Evolutionary conservation across 2,329 filamentous ascomycete species (phyloP), one percentile per base, ranked within the genome.

Genomic region (Pseudogymnoascus sp.): DNA sequence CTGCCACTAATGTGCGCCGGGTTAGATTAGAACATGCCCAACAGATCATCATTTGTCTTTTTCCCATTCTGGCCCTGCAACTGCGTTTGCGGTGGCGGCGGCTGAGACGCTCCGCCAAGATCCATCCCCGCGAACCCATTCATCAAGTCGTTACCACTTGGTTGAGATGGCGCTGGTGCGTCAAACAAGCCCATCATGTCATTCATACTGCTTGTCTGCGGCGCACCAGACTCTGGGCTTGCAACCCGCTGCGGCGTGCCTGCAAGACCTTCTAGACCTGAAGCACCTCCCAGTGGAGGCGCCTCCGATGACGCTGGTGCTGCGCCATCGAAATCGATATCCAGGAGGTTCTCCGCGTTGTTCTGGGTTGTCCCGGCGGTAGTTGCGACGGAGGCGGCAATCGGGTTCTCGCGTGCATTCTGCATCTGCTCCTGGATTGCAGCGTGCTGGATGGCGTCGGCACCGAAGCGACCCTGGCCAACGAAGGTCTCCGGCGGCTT

Each of bases 401-500:
- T 91, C 1, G 95, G 93, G 75, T 98, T 97, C 71, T 98, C 95
- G 67, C 87, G 90, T 0, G 91, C 90, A 71, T 97, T 92, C 77
- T 98, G 87, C 68, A 90, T 85, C 80, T 96, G 92, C 79, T 99
- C 95, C 79, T 96, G 93, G 74, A 99, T 96, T 66, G 95, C 95
- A 61, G 93, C 93, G 69, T 90, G 89, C 77, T 98, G 95, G 73
- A 99, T 92, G 66, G 91, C 92, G 76, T 96, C 93, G 60, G 95
- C 93, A 39, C 93, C 95, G 70, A 91, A 97, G 51, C 93, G 88
- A 45, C 95, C 95, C 77, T 96, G 92, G 70, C 95, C 95, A 65
- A 99, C 89, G 77, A 99, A 99, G n/a, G 93, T 92, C 82, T 96
- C 92, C 51, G 95, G 93, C 7, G 93, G 93, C 79, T 96, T 98